Evolutionary conservation across 1,139 yeast species (phyloP).

Genomic region (Taiozyma sp.): DNA sequence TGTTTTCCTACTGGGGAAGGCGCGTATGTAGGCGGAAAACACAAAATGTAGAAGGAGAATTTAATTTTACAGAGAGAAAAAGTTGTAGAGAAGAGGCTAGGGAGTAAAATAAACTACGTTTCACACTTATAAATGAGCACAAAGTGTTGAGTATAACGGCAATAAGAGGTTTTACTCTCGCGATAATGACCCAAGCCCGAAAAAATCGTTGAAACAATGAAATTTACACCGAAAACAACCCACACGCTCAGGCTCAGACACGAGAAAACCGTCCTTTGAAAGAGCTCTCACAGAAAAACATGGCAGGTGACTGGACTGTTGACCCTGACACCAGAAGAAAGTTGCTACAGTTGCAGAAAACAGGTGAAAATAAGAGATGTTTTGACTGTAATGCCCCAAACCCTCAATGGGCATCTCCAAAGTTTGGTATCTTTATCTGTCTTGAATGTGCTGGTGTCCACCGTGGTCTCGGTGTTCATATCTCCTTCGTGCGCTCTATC

Average conservation of each 20-base stretch:
- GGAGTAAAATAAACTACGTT: not conserved
- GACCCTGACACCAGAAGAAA: constrained; percentile 89
- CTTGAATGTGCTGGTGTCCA: constrained; percentile 97
- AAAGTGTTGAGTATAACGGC: too few species aligned
- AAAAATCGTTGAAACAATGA: not conserved
- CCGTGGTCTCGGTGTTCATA: constrained; percentile 93
- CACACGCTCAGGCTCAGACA: too few species aligned
- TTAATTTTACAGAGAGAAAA: not conserved
- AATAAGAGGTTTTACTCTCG: too few species aligned
- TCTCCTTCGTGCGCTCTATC: constrained; percentile 92
- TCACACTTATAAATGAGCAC: too few species aligned
- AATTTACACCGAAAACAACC: not conserved
- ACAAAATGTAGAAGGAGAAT: not conserved
- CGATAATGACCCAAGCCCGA: not conserved
- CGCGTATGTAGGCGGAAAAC: not conserved
- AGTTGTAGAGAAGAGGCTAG: not conserved
- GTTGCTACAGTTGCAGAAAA: constrained; percentile 71
- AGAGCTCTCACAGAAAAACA: not conserved
- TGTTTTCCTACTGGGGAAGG: too few species aligned
- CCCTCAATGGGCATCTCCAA: constrained; percentile 99
- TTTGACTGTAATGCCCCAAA: constrained; percentile 93
- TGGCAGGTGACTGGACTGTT: constrained; percentile 59
- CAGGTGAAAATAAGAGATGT: constrained; percentile 81
- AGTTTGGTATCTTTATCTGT: constrained; percentile 94
- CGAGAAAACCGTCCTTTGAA: not conserved